Percentiles rank a stretch among this genome's conserved stretches.
These are phyloP conservation scores for Nicotiana benthamiana DNA, from an alignment of 257 asterid species.

Conservation along the genomic window DNA sequence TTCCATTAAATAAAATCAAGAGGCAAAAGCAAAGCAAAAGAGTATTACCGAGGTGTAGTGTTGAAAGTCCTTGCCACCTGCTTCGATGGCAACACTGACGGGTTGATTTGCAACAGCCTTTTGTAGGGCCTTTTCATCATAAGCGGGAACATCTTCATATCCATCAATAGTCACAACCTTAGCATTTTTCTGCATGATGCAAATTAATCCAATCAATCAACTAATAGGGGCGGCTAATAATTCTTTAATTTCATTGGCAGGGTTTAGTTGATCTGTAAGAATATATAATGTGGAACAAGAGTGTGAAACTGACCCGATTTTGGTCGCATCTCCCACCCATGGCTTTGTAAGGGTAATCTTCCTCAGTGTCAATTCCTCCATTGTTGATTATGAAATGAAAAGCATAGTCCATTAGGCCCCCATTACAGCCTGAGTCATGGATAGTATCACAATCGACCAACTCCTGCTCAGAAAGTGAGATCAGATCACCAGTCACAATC, in stretches of 20 bases:
- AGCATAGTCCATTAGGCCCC: slow-evolving; percentile 66
- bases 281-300: background rate
- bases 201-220: background rate
- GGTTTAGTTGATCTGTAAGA: no score
- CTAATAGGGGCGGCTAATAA: no score
- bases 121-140: slow-evolving; percentile 16
- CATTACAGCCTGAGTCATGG: slow-evolving; percentile 50
- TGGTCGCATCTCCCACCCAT: slow-evolving; percentile 40
- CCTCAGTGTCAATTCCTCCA: slow-evolving; percentile 55
- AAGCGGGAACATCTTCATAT: slow-evolving; percentile 18
- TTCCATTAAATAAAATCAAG: no score
- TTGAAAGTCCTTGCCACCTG: slow-evolving; percentile 15
- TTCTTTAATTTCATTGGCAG: no score
- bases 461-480: slow-evolving; percentile 62
- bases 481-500: slow-evolving; percentile 33
- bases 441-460: slow-evolving; percentile 48
- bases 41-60: slow-evolving; percentile 14
- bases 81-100: slow-evolving; percentile 19
- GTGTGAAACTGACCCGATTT: slow-evolving; percentile 32
- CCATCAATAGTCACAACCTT: slow-evolving; percentile 22
- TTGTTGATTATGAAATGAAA: slow-evolving; percentile 47
- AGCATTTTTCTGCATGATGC: slow-evolving; percentile 22
- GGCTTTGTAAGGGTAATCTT: slow-evolving; percentile 51
- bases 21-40: background rate
- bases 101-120: slow-evolving; percentile 29